Evolutionary conservation across 176 grass and related monocot genomes (phyloP), one percentile per base, ranked within the genome.

Genomic region (Oryza glaberrima): DNA sequence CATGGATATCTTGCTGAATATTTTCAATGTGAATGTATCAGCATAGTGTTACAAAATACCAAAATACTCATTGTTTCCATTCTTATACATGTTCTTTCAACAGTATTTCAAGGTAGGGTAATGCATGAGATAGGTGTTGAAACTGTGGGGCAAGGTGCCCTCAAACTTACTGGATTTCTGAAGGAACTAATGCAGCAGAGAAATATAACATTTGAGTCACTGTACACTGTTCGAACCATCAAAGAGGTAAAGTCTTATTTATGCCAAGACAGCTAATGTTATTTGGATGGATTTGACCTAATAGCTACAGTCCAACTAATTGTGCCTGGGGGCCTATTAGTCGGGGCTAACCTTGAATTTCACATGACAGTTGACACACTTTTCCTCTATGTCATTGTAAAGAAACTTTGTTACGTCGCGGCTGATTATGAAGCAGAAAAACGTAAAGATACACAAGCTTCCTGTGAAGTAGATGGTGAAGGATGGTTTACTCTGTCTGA

Each of bases 341-440:
- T 77, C 63, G 22, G 52, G 20, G 41, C 17, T 20, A 58, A 58
- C 17, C 52, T 56, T 58, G 52, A 58, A 58, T 58, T 63, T 63
- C 58, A 63, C 58, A 11, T 86, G 38, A 77, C 47, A 11, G 43
- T 72, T 85, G 30, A 83, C 64, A 25, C 73, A 72, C 28, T 76
- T n/a, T 81, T 20, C 54, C 61, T 63, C 58, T 72, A 7, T 80
- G 40, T 60, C 69, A 28, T 52, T 79, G 70, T 86, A 46, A 94
- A 98, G 96, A 95, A 98, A 88, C 85, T 98, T 23, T 98, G 96
- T 78, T 98, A 92, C 68, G 88, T 95, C 35, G 96, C 91, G 2
- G 43, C 58, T 88, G 93, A 95, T 87, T 98, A 94, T 69, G 96
- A 98, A 81, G 88, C 72, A 77, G 96, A 98, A 43, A 69, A 92